Percentiles rank a stretch among this genome's conserved stretches.
Conservation (phyloP, 2,329 filamentous ascomycete species). For the Corniculantispora saksenae region DNA sequence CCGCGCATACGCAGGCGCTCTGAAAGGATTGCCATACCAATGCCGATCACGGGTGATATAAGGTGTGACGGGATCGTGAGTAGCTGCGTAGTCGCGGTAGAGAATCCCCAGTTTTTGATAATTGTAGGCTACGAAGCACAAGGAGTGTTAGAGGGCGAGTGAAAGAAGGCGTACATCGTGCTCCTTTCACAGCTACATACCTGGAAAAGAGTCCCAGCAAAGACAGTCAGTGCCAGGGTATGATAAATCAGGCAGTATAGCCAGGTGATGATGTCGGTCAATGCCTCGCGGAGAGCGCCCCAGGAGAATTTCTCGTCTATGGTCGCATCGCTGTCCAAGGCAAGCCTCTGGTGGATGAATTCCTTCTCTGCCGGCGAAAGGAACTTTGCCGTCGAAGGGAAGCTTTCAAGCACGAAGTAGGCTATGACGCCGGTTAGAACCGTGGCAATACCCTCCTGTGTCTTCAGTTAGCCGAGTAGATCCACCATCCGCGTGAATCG, state of each 20-base stretch:
- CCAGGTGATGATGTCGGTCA: constrained; percentile 71
- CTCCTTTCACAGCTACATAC: no score
- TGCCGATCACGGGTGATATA: constrained; percentile 56
- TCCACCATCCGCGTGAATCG: no score
- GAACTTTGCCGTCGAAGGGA: neutral
- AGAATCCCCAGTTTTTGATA: constrained; percentile 55
- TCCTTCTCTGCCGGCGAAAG: neutral
- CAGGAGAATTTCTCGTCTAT: constrained; percentile 69
- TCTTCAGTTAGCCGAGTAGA: neutral
- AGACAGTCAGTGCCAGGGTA: constrained; percentile 66
- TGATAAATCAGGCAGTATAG: constrained; percentile 72
- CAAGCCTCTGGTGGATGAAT: constrained; percentile 59
- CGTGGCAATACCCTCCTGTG: constrained; percentile 56
- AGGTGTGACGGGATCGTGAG: constrained; percentile 66
- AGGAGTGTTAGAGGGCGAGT: no score
- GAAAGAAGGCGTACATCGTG: no score
- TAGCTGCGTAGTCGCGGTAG: constrained; percentile 54
- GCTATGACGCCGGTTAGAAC: constrained; percentile 50
- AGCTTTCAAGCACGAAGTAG: constrained; percentile 65
- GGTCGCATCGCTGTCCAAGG: constrained; percentile 68
- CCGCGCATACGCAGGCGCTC: neutral
- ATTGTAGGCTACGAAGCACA: constrained; percentile 40
- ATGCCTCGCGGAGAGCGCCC: constrained; percentile 62
- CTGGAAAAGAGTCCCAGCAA: constrained; percentile 47
- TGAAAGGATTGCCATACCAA: neutral